Conservation (phyloP, 139 green algal species). For the Chlamydomonas eustigma region DNA sequence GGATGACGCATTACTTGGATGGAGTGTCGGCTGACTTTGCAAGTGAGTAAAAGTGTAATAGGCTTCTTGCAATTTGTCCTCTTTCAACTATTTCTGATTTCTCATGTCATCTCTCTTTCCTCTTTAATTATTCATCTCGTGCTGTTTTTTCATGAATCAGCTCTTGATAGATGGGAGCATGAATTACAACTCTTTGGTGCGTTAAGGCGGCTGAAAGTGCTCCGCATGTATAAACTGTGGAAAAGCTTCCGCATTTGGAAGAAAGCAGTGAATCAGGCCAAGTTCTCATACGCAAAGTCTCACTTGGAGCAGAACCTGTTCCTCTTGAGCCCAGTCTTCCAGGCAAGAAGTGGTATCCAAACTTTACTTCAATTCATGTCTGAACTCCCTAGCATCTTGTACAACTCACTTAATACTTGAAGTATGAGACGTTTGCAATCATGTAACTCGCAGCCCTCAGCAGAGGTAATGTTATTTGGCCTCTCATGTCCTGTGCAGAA, state of each 20-base stretch:
- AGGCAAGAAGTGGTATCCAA: too few relatives aligned
- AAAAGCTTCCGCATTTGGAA: slow-evolving; percentile 70
- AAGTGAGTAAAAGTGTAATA: slow-evolving; percentile 29
- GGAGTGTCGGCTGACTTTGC: slow-evolving; percentile 65
- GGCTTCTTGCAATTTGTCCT: too few relatives aligned
- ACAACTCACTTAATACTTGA: too few relatives aligned
- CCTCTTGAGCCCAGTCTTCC: slow-evolving; percentile 64
- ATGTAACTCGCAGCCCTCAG: too few relatives aligned
- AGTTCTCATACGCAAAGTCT: slow-evolving; percentile 46
- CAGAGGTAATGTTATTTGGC: too few relatives aligned
- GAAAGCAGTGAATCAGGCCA: slow-evolving; percentile 53
- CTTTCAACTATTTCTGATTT: too few relatives aligned
- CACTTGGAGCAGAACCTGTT: slow-evolving; percentile 68
- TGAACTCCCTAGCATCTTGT: too few relatives aligned
- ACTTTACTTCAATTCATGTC: too few relatives aligned
- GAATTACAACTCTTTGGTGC: slow-evolving; percentile 67
- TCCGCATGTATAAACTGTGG: slow-evolving; percentile 73
- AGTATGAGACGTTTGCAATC: too few relatives aligned
- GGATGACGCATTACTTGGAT: slow-evolving; percentile 70
- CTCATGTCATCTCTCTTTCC: too few relatives aligned
- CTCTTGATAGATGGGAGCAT: slow-evolving; percentile 69
- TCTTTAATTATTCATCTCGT: too few relatives aligned
- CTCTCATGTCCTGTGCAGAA: slow-evolving; percentile 8
- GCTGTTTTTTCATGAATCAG: slow-evolving; percentile 18
- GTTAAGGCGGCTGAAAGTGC: slow-evolving; percentile 57